Percentiles rank a stretch among this genome's conserved stretches.
Conservation (phyloP, 805 yeast genomes). For the Starmerella bacillaris region DNA sequence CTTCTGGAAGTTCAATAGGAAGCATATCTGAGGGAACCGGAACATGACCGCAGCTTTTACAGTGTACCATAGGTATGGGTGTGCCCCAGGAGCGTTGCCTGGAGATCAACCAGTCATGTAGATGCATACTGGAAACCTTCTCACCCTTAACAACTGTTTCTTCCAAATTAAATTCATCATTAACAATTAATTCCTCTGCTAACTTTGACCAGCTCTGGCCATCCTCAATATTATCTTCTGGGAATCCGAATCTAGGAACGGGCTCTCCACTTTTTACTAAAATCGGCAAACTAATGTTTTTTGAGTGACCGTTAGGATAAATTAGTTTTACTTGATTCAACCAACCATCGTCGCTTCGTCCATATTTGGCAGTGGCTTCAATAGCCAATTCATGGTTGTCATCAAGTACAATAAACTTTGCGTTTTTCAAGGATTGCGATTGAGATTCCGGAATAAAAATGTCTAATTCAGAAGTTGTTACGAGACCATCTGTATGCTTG, state of each 20-base stretch:
- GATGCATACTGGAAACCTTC: conserved; percentile 33
- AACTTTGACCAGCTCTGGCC: conserved; percentile 58
- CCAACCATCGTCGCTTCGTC: too few species aligned
- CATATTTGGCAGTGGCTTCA: conserved; percentile 26
- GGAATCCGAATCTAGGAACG: conserved; percentile 97
- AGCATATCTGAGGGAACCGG: conserved; percentile 78
- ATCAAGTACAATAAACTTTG: conserved; percentile 68
- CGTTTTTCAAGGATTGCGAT: conserved; percentile 71
- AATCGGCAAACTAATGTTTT: too few species aligned
- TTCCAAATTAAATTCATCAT: background rate
- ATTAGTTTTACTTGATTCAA: too few species aligned
- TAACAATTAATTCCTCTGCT: conserved; percentile 3
- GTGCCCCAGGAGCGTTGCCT: conserved; percentile 98
- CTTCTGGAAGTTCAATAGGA: conserved; percentile 63
- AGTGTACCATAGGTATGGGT: conserved; percentile 88
- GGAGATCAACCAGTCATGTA: conserved; percentile 88
- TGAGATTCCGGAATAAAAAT: conserved; percentile 66
- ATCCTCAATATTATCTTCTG: conserved; percentile 82
- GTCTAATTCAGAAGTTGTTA: too few species aligned
- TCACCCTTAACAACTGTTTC: background rate
- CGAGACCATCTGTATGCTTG: conserved; percentile 15
- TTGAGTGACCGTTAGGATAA: too few species aligned
- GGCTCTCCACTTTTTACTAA: too few species aligned
- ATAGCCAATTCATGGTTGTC: conserved; percentile 45
- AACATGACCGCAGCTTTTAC: conserved; percentile 69